phyloP scores from a whole-genome alignment of 768 basidiomycete species.

The Podaxis mareebaensis region DNA sequence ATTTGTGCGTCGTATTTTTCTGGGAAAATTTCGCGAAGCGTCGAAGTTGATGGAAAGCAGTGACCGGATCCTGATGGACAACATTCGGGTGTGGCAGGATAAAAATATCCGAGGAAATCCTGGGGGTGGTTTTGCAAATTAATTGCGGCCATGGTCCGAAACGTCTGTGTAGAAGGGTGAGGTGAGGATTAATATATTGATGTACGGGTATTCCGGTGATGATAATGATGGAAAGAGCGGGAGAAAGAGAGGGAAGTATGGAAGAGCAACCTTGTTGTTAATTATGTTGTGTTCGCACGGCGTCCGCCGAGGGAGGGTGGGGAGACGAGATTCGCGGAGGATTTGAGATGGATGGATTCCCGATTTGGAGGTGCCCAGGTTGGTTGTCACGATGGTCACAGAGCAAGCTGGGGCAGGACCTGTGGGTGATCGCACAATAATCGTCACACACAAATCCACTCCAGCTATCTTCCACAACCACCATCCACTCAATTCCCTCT shows the following conservation, averaged over 20 bases:
- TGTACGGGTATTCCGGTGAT: no score
- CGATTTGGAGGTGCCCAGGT: neutral
- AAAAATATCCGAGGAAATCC: neutral
- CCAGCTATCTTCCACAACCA: conserved; percentile 19
- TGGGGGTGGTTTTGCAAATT: no score
- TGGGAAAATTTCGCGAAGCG: neutral
- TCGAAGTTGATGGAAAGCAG: neutral
- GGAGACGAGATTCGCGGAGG: conserved; percentile 13
- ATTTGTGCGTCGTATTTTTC: neutral
- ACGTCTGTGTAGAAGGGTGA: no score
- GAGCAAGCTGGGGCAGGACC: neutral
- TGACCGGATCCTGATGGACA: neutral
- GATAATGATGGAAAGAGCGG: neutral
- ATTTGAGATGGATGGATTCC: conserved; percentile 10
- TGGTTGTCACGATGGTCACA: neutral
- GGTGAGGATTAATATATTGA: no score
- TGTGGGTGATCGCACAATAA: conserved; percentile 13
- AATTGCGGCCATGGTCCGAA: no score
- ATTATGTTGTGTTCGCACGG: conserved; percentile 6
- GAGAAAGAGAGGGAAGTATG: neutral
- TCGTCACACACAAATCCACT: conserved; percentile 23
- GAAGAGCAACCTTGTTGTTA: neutral
- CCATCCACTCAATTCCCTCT: conserved; percentile 20
- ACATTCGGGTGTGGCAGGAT: neutral
- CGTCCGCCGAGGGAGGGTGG: neutral